Evolutionary conservation across 176 grass and related monocot species (phyloP).

Genomic region (Dendrocalamus sinicus): DNA sequence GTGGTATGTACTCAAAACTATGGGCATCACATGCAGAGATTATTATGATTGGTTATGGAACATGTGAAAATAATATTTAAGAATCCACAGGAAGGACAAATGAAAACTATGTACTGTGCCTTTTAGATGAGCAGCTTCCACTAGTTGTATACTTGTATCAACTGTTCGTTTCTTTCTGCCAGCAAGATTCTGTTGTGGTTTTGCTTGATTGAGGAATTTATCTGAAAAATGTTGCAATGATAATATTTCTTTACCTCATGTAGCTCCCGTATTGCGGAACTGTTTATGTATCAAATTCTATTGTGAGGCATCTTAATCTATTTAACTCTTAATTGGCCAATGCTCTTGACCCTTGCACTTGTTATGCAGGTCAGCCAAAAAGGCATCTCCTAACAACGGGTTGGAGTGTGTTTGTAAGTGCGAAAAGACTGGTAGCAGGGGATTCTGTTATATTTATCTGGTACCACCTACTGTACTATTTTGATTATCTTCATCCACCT

Average conservation of each 20-base stretch:
- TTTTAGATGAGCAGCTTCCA: slow-evolving; percentile 37
- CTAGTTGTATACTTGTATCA: not conserved
- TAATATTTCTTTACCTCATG: not conserved
- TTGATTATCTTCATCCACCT: not conserved
- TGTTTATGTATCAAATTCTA: slow-evolving; percentile 16
- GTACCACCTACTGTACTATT: slow-evolving; percentile 38
- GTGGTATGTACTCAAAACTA: slow-evolving; percentile 59
- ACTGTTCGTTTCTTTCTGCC: not conserved
- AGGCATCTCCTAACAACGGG: slow-evolving; percentile 95
- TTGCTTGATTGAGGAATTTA: slow-evolving; percentile 13
- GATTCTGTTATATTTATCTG: slow-evolving; percentile 99
- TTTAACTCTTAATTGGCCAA: slow-evolving; percentile 21
- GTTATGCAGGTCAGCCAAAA: slow-evolving; percentile 87
- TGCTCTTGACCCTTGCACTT: slow-evolving; percentile 25
- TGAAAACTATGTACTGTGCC: not conserved
- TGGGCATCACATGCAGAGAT: not conserved
- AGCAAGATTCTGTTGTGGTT: not conserved
- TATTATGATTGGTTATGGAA: slow-evolving; percentile 15
- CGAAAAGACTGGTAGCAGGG: slow-evolving; percentile 80
- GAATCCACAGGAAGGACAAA: not conserved
- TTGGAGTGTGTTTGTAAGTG: slow-evolving; percentile 97
- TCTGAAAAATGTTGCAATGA: slow-evolving; percentile 11
- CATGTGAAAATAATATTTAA: not conserved
- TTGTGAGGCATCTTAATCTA: not conserved
- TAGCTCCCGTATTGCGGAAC: slow-evolving; percentile 10